Base-by-base conservation (phyloP, 768 basidiomycete genomes). In the Leccinum subgranulosum region DNA sequence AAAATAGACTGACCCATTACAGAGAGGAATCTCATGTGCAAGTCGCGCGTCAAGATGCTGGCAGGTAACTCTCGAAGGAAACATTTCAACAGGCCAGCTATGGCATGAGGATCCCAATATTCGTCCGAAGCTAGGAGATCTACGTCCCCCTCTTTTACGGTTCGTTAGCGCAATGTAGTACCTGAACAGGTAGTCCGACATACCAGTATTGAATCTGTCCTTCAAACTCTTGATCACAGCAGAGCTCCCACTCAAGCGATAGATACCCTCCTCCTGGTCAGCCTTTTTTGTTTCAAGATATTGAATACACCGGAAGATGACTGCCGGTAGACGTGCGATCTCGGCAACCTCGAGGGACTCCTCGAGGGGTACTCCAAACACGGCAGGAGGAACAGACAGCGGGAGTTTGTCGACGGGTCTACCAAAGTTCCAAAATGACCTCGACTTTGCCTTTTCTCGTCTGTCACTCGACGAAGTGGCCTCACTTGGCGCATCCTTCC, bases 51-150 rank as follows among this genome's bases (percentile, higher is more conserved):
- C 27, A 99, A 79, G 57, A 98, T 88, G 66, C 93, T 95, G 23
- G 87, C 85, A 46, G 97, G 96, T 31, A 99, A 75, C 65, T 99
- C 97, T 57, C 97, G 88, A 65, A 99, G 76, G 76, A 88, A 99
- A 53, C 85, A 83, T 77, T 99, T 99, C 58, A 99, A 79, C 60
- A 99, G 79, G 4, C 96, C 97, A 50, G 97, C 90, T 59, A 99
- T 91, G 36, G 97, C 97, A 71, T 99, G 95, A 46, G 93, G 94
- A 75, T 99, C 97, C 90, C 92, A 97, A 65, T 88, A 92, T 67
- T 97, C 95, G 70, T 94, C 92, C 9, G 87, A 84, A 36, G 82
- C 84, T 36, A 96, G 77, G 11, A 99, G 81, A 70, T 98, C 88
- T 55, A 98, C 81, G 72, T 99, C 97, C n/a, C 95, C 96, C 78